Evolutionary conservation across 176 grass and related monocot genomes (phyloP), one percentile per base, ranked within the genome.

Genomic region (Otatea glauca): DNA sequence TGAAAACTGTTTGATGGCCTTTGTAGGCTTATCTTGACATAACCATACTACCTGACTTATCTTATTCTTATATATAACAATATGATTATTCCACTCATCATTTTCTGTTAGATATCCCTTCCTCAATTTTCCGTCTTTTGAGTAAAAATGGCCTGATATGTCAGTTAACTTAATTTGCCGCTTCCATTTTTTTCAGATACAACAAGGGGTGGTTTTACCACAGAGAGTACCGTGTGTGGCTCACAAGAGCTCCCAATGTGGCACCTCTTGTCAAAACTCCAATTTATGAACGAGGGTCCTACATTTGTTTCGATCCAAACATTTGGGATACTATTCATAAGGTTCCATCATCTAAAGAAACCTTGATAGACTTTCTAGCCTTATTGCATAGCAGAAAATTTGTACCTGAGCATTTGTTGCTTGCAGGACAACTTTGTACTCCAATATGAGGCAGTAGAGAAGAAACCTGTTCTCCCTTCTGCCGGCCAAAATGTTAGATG

Each of bases 171-270:
- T 12, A 72, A 65, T 77, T 39, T 88, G 16, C 15, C 78, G 8
- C 14, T 73, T 72, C 20, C 39, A 62, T 63, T 32, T 83, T 79
- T n/a, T 37, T 14, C 85, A 98, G 96, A 77, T 98, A 90, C 39
- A 81, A 84, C 1, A 84, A 92, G 76, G 96, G 96, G 48, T 98
- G 96, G 96, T 87, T 95, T 91, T 98, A 93, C 86, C 96, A 98
- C 50, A 95, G 76, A 88, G 96, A 93, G 48, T 86, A 88, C 39
- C 75, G 90, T 76, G 53, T 92, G 23, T 98, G 96, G 96, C 83
- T 98, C 53, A 85, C 80, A 83, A 92, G 93, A 90, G 63, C 79
- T 77, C 86, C 92, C 20, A 90, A 91, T 76, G 12, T 84, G 38
- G 80, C 90, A 42, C 91, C 91, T 43, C 65, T 90, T 84, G 87